Percentiles rank a stretch among this genome's conserved stretches.
Evolutionary conservation across 2,329 filamentous ascomycete genomes (phyloP).

Genomic region (Bertia moriformis): DNA sequence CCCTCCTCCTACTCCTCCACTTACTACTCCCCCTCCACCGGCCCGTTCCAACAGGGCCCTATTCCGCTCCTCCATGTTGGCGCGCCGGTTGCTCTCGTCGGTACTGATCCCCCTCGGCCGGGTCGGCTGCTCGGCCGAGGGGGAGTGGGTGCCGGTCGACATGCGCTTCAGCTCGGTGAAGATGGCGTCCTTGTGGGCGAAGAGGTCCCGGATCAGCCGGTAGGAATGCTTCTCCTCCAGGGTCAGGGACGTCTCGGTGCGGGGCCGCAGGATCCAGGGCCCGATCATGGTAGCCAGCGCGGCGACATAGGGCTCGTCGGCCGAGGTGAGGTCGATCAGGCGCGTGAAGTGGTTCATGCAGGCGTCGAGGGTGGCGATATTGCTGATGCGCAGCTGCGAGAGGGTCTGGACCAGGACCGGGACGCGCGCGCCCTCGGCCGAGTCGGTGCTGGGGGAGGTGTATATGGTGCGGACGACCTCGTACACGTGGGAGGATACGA

Average conservation of each 20-base stretch:
- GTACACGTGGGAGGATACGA: constrained; percentile 95
- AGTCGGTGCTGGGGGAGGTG: constrained; percentile 63
- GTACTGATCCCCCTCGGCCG: constrained; percentile 80
- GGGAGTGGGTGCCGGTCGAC: constrained; percentile 51
- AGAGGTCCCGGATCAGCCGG: constrained; percentile 79
- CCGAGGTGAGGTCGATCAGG: constrained; percentile 88
- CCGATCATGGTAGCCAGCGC: constrained; percentile 62
- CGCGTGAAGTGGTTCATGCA: constrained; percentile 97
- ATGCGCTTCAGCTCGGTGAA: constrained; percentile 92
- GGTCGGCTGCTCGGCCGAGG: constrained; percentile 33
- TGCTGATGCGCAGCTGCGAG: constrained; percentile 83
- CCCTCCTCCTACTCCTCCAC: constrained; percentile 7
- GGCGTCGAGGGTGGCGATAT: constrained; percentile 93
- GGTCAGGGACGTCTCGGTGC: constrained; percentile 74
- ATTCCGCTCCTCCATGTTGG: constrained; percentile 85
- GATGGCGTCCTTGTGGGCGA: constrained; percentile 85
- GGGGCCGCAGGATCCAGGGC: constrained; percentile 76
- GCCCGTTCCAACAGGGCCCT: constrained; percentile 61
- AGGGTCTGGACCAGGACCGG: constrained; percentile 90
- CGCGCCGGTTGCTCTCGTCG: constrained; percentile 87
- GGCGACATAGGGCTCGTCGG: constrained; percentile 72
- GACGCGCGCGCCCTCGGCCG: constrained; percentile 64
- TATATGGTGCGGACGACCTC: constrained; percentile 98
- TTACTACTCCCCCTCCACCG: no score
- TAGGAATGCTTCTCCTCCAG: constrained; percentile 92